Evolutionary conservation across 108 stramenopile genomes (phyloP), one percentile per base, ranked within the genome.

Genomic region (Cyclostephanos tholiformis): DNA sequence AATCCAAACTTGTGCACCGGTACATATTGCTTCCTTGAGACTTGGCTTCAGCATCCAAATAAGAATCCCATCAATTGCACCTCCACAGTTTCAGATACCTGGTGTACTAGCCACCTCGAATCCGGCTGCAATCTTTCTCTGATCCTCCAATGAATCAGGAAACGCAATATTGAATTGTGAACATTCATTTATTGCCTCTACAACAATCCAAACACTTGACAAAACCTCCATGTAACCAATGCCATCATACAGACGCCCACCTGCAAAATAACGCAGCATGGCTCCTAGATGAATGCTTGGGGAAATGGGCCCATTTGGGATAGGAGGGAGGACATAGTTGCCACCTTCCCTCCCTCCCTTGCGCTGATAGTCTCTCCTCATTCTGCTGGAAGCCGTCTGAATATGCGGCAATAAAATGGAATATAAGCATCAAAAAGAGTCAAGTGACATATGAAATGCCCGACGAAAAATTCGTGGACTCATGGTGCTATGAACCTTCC

Each of bases 281-380:
- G 29, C 23, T 13, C 29, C 62, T 35, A 63, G 23, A 63, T 32
- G 29, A 32, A 63, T 32, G 30, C 29, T 32, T 7, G 62, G 30
- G 29, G 23, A 26, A 29, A 63, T 32, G 30, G 29, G 29, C 16
- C 62, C 62, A 63, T 63, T 63, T 32, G 62, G 62, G 30, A 63
- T 63, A 17, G 62, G 62, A 7, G 62, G 30, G 9, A 63, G 62
- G 23, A 9, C 17, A 63, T 32, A 63, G 29, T 32, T 63, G 62
- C 62, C 62, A 29, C 16, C 62, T 32, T 63, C 62, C 62, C 62
- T 46, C 13, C 44, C 44, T 46, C 44, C 44, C 44, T 46, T 46
- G 44, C 44, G 13, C 44, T 46, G 44, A 46, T n/a, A n/a, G n/a
- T n/a, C n/a, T n/a, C n/a, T n/a, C n/a, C n/a, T n/a, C n/a, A n/a